Percentiles rank a stretch among this genome's conserved stretches.
Evolutionary conservation across 1,284 basidiomycete species (phyloP).

Genomic region (Tremellales sp.): DNA sequence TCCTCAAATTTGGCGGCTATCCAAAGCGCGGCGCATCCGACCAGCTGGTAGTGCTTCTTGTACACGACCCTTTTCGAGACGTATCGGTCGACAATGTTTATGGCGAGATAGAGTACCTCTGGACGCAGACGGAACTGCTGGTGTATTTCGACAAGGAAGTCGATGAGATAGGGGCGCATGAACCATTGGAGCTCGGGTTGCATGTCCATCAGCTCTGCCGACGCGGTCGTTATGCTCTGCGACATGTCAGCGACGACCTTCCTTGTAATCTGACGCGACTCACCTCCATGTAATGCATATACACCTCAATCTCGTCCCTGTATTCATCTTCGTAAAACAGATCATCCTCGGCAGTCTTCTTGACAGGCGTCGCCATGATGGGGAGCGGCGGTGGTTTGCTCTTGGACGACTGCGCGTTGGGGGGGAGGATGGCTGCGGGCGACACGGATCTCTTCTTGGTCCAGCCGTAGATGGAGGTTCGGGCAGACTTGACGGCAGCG

Average conservation of each 20-base stretch:
- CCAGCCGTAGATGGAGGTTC: constrained; percentile 40
- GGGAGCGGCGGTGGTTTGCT: constrained; percentile 11
- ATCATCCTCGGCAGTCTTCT: constrained; percentile 42
- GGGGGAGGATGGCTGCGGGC: constrained; percentile 13
- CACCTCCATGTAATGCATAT: constrained; percentile 98
- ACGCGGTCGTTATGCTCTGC: constrained; percentile 79
- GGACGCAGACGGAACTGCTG: constrained; percentile 93
- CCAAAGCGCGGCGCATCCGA: constrained; percentile 96
- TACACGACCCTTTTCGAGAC: constrained; percentile 97
- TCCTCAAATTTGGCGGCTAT: constrained; percentile 99
- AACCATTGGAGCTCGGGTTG: constrained; percentile 96
- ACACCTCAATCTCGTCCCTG: constrained; percentile 80
- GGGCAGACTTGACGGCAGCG: constrained; percentile 36
- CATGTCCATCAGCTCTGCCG: constrained; percentile 92
- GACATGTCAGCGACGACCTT: neutral
- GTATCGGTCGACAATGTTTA: constrained; percentile 99
- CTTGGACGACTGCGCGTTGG: constrained; percentile 10
- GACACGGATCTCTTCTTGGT: constrained; percentile 42
- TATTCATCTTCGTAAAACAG: constrained; percentile 81
- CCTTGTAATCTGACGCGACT: constrained; percentile 42
- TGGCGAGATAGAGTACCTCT: constrained; percentile 94
- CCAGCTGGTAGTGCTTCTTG: constrained; percentile 98
- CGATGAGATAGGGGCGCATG: constrained; percentile 98
- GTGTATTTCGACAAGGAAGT: constrained; percentile 98
- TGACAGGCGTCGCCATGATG: constrained; percentile 10